Base-by-base conservation (phyloP, 108 stramenopile species). In the Pseudonitzschia multiseries region DNA sequence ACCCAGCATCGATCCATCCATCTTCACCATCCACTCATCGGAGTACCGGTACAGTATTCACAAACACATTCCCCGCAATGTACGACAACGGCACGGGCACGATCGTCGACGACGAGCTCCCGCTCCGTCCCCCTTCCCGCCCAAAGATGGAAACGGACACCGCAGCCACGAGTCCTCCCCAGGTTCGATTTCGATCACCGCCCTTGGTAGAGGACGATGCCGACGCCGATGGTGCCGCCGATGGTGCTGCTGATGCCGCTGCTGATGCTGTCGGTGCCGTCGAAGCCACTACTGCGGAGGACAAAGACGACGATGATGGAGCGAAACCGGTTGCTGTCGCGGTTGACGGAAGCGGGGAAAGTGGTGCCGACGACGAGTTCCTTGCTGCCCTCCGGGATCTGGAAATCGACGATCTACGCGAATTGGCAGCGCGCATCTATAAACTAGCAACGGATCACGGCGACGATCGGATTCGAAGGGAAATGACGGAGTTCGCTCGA, bases 331-430 rank as follows among this genome's bases (percentile, higher is more conserved):
- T 6, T 6, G 36, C 36, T 5, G 6, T 6, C 36, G 6, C 36
- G 36, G 36, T 2, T 6, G 36, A 36, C 36, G 36, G 4, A 2
- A 6, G 4, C 36, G 36, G 2, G 2, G 4, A 2, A 2, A 36
- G 36, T 6, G 36, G 6, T 6, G 36, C 36, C 36, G 36, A 36
- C n/a, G n/a, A 36, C 36, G 36, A 36, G n/a, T 36, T 36, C 36
- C 36, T 2, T 36, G 36, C 36, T 6, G 36, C 6, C 36, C 36
- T 36, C 36, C 4, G 6, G 6, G 36, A 0, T 36, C 27, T 62
- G 61, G 29, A 13, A 0, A 62, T 62, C 36, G 32, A 62, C 14
- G 61, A 62, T 62, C 61, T 62, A 17, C 61, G 61, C 29, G 61
- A 62, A 33, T 62, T 62, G 61, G 32, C n/a, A 0, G 15, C 14